A percentile compares a stretch with the other conserved stretches of the same genome.
Evolutionary conservation across 257 asterid species (phyloP).

Genomic region (Solanum peruvianum): DNA sequence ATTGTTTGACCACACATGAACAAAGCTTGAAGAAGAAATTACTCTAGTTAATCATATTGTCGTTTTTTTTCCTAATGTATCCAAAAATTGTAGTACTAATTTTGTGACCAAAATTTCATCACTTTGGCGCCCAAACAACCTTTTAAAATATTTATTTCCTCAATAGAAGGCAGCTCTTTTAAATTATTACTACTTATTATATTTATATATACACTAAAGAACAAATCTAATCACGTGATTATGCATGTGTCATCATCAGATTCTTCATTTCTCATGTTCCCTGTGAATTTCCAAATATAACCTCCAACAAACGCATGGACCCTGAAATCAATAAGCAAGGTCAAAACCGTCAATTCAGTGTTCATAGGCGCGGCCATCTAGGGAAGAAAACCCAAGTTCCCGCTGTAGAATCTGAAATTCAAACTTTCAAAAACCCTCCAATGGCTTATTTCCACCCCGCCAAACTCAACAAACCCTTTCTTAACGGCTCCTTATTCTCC

Average conservation of each 20-base stretch:
- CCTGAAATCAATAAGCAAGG: neutral
- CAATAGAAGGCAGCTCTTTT: neutral
- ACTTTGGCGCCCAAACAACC: neutral
- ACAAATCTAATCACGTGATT: neutral
- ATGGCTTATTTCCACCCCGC: conserved; percentile 31
- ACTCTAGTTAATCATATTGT: neutral
- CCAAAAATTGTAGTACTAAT: neutral
- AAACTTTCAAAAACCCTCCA: conserved; percentile 70
- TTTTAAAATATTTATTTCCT: neutral
- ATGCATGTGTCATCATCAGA: neutral
- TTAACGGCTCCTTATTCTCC: conserved; percentile 22
- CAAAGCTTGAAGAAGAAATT: neutral
- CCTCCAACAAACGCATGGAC: neutral
- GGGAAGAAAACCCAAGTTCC: conserved; percentile 27
- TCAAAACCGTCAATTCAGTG: neutral
- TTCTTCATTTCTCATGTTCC: neutral
- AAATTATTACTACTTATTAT: too few species aligned
- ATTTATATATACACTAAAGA: neutral
- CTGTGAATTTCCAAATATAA: neutral
- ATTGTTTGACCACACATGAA: neutral
- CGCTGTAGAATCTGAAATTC: conserved; percentile 50
- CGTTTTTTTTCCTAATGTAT: neutral
- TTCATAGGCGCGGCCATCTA: conserved; percentile 18
- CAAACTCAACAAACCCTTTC: conserved; percentile 29
- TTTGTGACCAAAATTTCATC: neutral